A percentile compares a stretch with the other conserved stretches of the same genome.
Evolutionary conservation across 768 basidiomycete genomes (phyloP).

Genomic region (Leccinum sublutescens): DNA sequence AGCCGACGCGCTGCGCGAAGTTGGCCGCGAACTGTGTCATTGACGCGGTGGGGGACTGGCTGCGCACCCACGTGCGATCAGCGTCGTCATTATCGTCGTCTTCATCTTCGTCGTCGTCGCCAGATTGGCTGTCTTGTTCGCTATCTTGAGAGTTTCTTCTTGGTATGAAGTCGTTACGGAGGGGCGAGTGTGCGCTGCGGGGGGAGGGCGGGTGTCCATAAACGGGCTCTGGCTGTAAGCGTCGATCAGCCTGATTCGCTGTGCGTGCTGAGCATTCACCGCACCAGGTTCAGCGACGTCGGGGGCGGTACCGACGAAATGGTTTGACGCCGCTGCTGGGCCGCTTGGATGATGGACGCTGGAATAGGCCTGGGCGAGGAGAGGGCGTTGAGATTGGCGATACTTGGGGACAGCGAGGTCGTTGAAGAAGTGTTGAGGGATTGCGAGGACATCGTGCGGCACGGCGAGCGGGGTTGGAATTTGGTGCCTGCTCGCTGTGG

Average conservation of each 20-base stretch:
- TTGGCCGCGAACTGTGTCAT: conserved; percentile 71
- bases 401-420: conserved; percentile 34
- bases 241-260: conserved; percentile 13
- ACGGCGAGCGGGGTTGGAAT: conserved; percentile 17
- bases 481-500: conserved; percentile 28
- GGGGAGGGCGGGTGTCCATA: conserved; percentile 35
- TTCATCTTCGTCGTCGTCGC: conserved; percentile 40
- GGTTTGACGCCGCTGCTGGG: conserved; percentile 39
- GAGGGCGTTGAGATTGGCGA: conserved; percentile 34
- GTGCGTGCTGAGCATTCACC: not conserved
- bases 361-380: conserved; percentile 25
- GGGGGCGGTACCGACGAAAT: conserved; percentile 38
- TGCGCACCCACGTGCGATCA: conserved; percentile 31
- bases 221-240: conserved; percentile 44
- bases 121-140: conserved; percentile 46
- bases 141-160: conserved; percentile 49
- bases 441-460: conserved; percentile 24
- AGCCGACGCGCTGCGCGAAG: conserved; percentile 73
- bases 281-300: conserved; percentile 41
- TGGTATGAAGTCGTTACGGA: conserved; percentile 60
- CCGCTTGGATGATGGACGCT: not conserved
- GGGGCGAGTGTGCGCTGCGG: conserved; percentile 65
- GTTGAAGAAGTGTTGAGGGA: conserved; percentile 34
- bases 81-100: conserved; percentile 35
- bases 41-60: conserved; percentile 62